A percentile compares a stretch with the other conserved stretches of the same genome.
Conservation (phyloP, 768 basidiomycete species). For the Podaxis pistillaris region DNA sequence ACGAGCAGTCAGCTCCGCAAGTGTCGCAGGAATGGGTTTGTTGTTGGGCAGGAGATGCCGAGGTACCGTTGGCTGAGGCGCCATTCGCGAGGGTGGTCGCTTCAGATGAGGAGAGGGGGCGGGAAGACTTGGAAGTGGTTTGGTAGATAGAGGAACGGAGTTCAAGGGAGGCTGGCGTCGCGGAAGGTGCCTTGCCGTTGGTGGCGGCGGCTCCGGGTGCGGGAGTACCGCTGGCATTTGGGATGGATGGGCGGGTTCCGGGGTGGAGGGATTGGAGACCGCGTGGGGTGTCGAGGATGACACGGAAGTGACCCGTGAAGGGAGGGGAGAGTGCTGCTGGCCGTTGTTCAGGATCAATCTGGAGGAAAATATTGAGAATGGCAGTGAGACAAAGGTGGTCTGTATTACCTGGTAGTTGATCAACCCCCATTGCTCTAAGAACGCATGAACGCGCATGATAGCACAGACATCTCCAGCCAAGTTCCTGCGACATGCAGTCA, state of each 20-base stretch:
- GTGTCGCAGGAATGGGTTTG: slow-evolving; percentile 81
- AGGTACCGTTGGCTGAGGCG: slow-evolving; percentile 48
- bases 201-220: slow-evolving; percentile 14
- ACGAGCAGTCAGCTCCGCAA: slow-evolving; percentile 91
- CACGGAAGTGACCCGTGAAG: slow-evolving; percentile 98
- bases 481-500: slow-evolving; percentile 95
- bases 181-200: slow-evolving; percentile 25
- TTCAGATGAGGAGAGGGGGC: slow-evolving; percentile 63
- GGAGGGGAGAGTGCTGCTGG: slow-evolving; percentile 94
- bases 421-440: slow-evolving; percentile 98
- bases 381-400: background rate
- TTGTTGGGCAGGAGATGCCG: slow-evolving; percentile 43
- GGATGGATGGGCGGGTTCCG: slow-evolving; percentile 59
- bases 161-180: slow-evolving; percentile 75
- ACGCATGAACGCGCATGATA: slow-evolving; percentile 98
- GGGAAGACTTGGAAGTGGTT: slow-evolving; percentile 81
- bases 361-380: slow-evolving; percentile 9
- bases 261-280: slow-evolving; percentile 93
- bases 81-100: slow-evolving; percentile 63
- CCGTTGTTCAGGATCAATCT: slow-evolving; percentile 97
- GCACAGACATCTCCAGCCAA: slow-evolving; percentile 97
- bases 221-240: slow-evolving; percentile 39
- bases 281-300: slow-evolving; percentile 94
- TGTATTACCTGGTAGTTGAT: slow-evolving; percentile 92
- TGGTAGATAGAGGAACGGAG: slow-evolving; percentile 87